phyloP scores from a whole-genome alignment of 1,284 basidiomycete species.

The Rhizopogon parksii region DNA sequence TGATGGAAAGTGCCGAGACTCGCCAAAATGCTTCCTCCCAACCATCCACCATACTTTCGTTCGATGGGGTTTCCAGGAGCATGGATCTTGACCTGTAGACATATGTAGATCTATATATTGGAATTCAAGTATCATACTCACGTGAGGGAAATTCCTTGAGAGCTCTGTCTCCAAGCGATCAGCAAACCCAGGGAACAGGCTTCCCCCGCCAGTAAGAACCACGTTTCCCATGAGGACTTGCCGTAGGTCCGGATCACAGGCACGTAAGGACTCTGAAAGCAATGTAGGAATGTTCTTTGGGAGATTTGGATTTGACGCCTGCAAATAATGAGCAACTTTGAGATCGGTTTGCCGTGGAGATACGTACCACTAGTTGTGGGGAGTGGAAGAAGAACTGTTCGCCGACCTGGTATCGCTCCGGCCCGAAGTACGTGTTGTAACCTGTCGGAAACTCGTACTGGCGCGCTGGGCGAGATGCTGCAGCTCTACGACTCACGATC shows the following conservation, averaged over 20 bases:
- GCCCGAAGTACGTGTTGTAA: constrained; percentile 79
- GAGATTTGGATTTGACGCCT: constrained; percentile 62
- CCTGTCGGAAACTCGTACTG: constrained; percentile 97
- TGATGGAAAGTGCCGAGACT: constrained; percentile 96
- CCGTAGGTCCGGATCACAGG: constrained; percentile 89
- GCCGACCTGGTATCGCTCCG: constrained; percentile 78
- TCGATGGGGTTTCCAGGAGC: constrained; percentile 85
- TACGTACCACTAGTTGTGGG: constrained; percentile 65
- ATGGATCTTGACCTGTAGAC: constrained; percentile 71
- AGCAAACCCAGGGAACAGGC: constrained; percentile 77
- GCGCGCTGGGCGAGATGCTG: constrained; percentile 45
- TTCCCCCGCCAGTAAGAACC: constrained; percentile 90
- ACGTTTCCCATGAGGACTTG: constrained; percentile 88
- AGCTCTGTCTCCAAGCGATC: constrained; percentile 85
- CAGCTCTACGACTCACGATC: constrained; percentile 33
- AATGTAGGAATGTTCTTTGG: constrained; percentile 74
- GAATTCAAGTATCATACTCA: constrained; percentile 32
- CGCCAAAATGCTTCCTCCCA: constrained; percentile 89
- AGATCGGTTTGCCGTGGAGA: constrained; percentile 7
- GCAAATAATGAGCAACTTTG: not conserved
- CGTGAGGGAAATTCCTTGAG: constrained; percentile 70
- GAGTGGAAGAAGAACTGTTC: constrained; percentile 88
- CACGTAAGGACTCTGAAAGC: constrained; percentile 73
- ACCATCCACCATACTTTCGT: constrained; percentile 84
- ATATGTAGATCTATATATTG: constrained; percentile 2